Evolutionary conservation across 805 yeast species (phyloP), one percentile per base, ranked within the genome.

Genomic region (Ogataea sp.): DNA sequence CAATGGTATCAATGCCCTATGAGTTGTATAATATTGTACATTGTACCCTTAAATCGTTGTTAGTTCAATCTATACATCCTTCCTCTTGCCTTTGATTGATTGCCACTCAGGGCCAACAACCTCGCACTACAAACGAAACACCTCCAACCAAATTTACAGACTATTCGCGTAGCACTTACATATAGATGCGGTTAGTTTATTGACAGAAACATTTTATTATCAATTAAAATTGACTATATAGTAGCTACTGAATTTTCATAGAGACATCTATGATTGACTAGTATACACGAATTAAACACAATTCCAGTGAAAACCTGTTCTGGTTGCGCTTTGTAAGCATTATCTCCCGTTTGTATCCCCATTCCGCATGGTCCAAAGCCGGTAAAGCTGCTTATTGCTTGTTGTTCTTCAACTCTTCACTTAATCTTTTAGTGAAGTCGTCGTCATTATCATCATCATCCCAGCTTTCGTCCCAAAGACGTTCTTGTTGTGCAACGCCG

Each of bases 401-500:
- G 17, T 15, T 30, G 39, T 57, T 59, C 41, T 54, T 53, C 48
- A 50, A 43, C 29, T 50, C 55, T 21, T 39, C 46, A 24, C 54
- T 78, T 56, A 90, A 70, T 51, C 74, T 79, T 45, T 71, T 72
- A 32, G 93, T 78, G 63, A 90, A 93, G 48, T 86, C 87, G 53
- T 89, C 97, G 43, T 85, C 93, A 43, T 81, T 84, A 53, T 89
- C 96, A 45, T 88, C 95, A 58, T 90, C 94, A 49, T 84, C 97
- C 98, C 98, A 90, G 58, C 87, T 90, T 61, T 89, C 96, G 50
- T 89, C 96, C 97, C 97, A 89, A 38, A 89, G 73, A 45, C 77
- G 71, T 50, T 75, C 62, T 59, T 73, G 72, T 47, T 74, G 68
- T 49, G 68, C 65, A 51, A 71, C 56, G 44, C 71, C 70, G 46